A percentile compares a stretch with the other conserved stretches of the same genome.
Conservation (phyloP, 768 basidiomycete genomes). For the Sutorius australiensis region DNA sequence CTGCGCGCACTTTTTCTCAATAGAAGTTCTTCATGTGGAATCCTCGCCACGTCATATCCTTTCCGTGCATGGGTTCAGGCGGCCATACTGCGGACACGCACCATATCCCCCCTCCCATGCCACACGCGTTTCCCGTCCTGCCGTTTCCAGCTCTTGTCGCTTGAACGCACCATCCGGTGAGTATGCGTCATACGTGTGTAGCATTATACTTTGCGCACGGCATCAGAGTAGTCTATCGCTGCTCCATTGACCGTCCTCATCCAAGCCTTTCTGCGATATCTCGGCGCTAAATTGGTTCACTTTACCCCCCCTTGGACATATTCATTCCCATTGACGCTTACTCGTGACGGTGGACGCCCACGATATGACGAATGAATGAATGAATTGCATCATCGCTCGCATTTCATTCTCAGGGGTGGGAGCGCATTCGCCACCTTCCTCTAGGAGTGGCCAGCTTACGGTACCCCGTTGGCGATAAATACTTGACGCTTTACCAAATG, state of each 20-base stretch:
- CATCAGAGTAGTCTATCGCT: constrained; percentile 3
- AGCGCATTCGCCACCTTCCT: not conserved
- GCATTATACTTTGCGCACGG: constrained; percentile 1
- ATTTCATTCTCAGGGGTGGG: constrained; percentile 3
- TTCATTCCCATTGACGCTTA: constrained; percentile 1
- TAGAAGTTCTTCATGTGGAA: constrained; percentile 21
- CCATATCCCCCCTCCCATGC: not conserved
- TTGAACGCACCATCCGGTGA: not conserved
- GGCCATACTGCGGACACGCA: constrained; percentile 28
- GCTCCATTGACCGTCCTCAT: constrained; percentile 1
- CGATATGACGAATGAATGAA: not conserved
- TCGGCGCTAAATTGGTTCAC: constrained; percentile 2
- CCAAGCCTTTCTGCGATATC: constrained; percentile 6
- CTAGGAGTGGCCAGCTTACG: not conserved
- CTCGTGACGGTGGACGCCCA: not conserved
- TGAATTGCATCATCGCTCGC: not conserved
- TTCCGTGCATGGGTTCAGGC: constrained; percentile 6
- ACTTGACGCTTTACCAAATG: not conserved
- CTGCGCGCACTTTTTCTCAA: constrained; percentile 13
- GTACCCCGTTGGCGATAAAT: not conserved
- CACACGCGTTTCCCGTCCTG: constrained; percentile 1
- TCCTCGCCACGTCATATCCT: constrained; percentile 17
- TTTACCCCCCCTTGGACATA: constrained; percentile 3
- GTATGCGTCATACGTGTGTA: not conserved
- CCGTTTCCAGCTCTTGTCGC: not conserved